Evolutionary conservation across 2,329 filamentous ascomycete species (phyloP).

Genomic region (Colletotrichum orchidophilum): DNA sequence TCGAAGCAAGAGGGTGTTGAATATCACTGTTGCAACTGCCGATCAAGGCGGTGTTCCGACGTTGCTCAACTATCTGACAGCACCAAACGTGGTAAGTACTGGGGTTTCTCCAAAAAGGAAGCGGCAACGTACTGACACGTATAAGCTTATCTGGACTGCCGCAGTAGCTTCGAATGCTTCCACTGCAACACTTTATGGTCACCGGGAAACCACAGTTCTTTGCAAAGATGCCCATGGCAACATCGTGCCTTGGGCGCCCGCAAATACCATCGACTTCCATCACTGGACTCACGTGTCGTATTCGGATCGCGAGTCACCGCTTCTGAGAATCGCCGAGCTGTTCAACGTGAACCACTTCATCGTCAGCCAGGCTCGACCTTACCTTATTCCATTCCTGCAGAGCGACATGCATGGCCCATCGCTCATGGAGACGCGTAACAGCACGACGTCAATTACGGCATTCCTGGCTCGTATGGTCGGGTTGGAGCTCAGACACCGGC

Average conservation of each 20-base stretch:
- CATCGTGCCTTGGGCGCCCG: constrained; percentile 78
- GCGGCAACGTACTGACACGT: constrained; percentile 18
- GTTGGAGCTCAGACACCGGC: constrained; percentile 81
- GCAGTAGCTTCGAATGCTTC: constrained; percentile 80
- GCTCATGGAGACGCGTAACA: constrained; percentile 66
- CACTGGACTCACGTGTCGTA: constrained; percentile 74
- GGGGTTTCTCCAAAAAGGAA: not conserved
- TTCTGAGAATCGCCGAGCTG: constrained; percentile 79
- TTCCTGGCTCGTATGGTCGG: constrained; percentile 75
- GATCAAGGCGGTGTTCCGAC: constrained; percentile 81
- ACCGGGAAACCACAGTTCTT: constrained; percentile 71
- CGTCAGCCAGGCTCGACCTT: constrained; percentile 89
- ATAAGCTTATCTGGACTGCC: constrained; percentile 80
- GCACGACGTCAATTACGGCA: constrained; percentile 64
- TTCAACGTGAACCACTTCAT: constrained; percentile 98
- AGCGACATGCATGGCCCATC: constrained; percentile 82
- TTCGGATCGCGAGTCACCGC: constrained; percentile 70
- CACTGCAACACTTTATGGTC: constrained; percentile 71
- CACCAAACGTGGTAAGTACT: constrained; percentile 84
- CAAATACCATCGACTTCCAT: constrained; percentile 69
- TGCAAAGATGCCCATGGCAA: constrained; percentile 80
- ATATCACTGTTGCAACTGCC: constrained; percentile 87
- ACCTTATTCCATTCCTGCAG: constrained; percentile 85
- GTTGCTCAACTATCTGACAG: constrained; percentile 90
- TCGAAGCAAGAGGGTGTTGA: constrained; percentile 85